Evolutionary conservation across 441 rosid genomes (phyloP).

Genomic region (Populus hybrid): DNA sequence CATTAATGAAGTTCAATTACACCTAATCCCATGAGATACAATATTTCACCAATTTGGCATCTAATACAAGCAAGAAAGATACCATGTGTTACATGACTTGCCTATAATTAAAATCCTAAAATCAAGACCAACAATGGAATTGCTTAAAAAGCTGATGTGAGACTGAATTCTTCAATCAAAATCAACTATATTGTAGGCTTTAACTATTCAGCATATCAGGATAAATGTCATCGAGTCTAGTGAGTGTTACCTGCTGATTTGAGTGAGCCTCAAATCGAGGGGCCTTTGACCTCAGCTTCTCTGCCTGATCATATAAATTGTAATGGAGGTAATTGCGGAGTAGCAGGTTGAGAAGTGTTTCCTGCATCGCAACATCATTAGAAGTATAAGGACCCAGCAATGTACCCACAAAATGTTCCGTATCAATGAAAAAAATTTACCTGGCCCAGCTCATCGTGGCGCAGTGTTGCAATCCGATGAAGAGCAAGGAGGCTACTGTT

Average conservation of each 20-base stretch:
- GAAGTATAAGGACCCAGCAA: slow-evolving; percentile 7
- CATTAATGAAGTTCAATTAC: neutral
- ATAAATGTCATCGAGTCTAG: neutral
- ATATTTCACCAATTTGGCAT: neutral
- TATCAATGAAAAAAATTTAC: slow-evolving; percentile 21
- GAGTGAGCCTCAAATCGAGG: slow-evolving; percentile 72
- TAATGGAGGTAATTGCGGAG: slow-evolving; percentile 78
- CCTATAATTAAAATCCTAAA: neutral
- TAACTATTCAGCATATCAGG: neutral
- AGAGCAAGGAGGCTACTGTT: slow-evolving; percentile 55
- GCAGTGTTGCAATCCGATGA: slow-evolving; percentile 64
- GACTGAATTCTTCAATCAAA: neutral
- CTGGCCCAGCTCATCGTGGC: slow-evolving; percentile 74
- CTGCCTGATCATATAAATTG: slow-evolving; percentile 76
- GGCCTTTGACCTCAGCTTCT: slow-evolving; percentile 76
- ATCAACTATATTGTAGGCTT: neutral
- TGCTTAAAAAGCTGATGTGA: neutral
- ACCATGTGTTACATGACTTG: neutral
- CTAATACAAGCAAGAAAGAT: neutral
- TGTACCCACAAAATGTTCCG: neutral
- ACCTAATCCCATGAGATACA: slow-evolving; percentile 3
- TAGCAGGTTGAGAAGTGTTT: slow-evolving; percentile 68
- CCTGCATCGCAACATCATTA: slow-evolving; percentile 35
- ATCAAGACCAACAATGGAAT: neutral
- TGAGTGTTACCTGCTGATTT: slow-evolving; percentile 49